Evolutionary conservation across 305 asterid species (phyloP).

Genomic region (Rubia tinctorum): DNA sequence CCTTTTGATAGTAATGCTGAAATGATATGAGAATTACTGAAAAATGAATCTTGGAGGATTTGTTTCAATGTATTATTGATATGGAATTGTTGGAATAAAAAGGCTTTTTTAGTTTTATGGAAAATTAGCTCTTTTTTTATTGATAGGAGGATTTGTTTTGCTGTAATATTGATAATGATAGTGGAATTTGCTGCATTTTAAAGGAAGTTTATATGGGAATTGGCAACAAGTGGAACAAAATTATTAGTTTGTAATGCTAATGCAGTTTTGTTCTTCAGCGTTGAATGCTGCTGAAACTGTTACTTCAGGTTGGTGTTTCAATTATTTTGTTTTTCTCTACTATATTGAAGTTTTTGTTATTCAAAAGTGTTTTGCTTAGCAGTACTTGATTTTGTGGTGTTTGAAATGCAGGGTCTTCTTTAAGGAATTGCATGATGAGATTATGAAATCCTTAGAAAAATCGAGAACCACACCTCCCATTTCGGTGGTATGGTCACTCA

Average conservation of each 20-base stretch:
- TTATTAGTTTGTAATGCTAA: conserved; percentile 23
- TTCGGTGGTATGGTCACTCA: conserved; percentile 75
- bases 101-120: too few relatives aligned
- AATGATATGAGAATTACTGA: neutral
- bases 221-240: conserved; percentile 20
- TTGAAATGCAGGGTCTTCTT: conserved; percentile 59
- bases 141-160: neutral
- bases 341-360: neutral
- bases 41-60: neutral
- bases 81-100: too few relatives aligned
- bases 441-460: conserved; percentile 47
- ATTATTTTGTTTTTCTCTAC: neutral
- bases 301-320: conserved; percentile 48
- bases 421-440: conserved; percentile 65
- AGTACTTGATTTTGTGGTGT: conserved; percentile 16
- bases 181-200: neutral
- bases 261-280: conserved; percentile 48
- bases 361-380: too few relatives aligned
- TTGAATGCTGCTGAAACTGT: conserved; percentile 30
- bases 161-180: neutral
- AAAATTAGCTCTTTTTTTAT: too few relatives aligned
- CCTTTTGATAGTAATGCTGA: neutral
- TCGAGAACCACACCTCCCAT: conserved; percentile 84
- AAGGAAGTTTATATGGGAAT: conserved; percentile 37
- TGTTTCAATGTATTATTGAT: too few relatives aligned